Percentiles rank a stretch among this genome's conserved stretches.
These are phyloP conservation scores for Coix lacrymajobi DNA, from an alignment of 176 grass and related monocot species.

Conservation along the genomic window DNA sequence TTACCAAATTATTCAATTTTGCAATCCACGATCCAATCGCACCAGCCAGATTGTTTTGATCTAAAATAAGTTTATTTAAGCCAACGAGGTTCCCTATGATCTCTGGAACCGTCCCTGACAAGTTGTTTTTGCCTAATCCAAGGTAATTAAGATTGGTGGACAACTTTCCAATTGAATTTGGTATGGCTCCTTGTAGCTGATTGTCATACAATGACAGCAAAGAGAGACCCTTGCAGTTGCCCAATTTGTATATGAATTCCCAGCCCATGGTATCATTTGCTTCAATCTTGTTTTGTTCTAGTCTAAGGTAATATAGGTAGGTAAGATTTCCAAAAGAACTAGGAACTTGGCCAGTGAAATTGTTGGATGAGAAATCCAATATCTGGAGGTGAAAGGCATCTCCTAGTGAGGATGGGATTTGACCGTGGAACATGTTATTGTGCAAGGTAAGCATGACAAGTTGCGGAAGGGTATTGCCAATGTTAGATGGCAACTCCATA, in stretches of 20 bases:
- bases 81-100: not conserved
- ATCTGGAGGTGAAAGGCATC: accelerated
- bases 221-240: too few species aligned
- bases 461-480: not conserved
- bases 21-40: not conserved
- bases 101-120: not conserved
- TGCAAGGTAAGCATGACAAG: accelerated
- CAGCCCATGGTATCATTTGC: not conserved
- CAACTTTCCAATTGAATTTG: not conserved
- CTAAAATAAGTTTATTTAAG: not conserved
- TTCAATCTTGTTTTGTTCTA: not conserved
- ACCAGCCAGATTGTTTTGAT: not conserved
- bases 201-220: not conserved
- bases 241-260: not conserved
- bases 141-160: not conserved
- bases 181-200: not conserved
- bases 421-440: not conserved
- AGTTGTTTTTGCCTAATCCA: not conserved
- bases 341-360: not conserved
- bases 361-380: not conserved
- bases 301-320: not conserved
- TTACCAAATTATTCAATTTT: not conserved
- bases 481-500: not conserved
- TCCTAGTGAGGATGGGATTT: not conserved
- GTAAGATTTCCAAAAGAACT: not conserved